Percentiles rank a stretch among this genome's conserved stretches.
Evolutionary conservation across 2,329 filamentous ascomycete species (phyloP).

Genomic region (Paraphaeosphaeria minitans): DNA sequence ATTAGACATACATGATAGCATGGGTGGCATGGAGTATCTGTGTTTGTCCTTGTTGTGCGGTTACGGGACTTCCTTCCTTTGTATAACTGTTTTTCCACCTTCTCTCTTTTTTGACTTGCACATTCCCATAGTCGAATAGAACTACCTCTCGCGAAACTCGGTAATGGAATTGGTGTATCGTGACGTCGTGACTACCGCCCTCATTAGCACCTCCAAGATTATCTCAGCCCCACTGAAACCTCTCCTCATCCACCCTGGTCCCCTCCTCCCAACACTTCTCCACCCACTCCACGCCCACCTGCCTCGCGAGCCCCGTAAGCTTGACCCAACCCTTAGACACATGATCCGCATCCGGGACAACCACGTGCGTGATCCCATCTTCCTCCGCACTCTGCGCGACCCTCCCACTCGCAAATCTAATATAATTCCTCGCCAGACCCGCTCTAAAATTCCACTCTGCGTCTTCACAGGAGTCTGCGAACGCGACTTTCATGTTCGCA

Average conservation of each 20-base stretch:
- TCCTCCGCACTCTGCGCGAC: background rate
- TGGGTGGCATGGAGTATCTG: too few relatives aligned
- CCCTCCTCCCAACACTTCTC: slow-evolving; percentile 78
- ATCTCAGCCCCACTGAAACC: slow-evolving; percentile 41
- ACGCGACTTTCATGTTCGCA: slow-evolving; percentile 27
- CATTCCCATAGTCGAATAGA: background rate
- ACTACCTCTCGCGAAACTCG: background rate
- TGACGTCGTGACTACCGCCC: background rate
- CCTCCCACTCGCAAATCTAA: slow-evolving; percentile 72
- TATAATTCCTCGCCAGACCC: slow-evolving; percentile 60
- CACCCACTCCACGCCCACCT: slow-evolving; percentile 76
- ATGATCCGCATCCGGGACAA: slow-evolving; percentile 59
- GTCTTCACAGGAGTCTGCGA: slow-evolving; percentile 10
- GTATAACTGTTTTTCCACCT: too few relatives aligned
- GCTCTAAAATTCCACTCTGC: slow-evolving; percentile 33
- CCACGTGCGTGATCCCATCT: slow-evolving; percentile 48
- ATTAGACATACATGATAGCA: too few relatives aligned
- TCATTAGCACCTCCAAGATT: background rate
- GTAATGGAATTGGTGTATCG: background rate
- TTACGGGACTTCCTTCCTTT: too few relatives aligned
- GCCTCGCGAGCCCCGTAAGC: slow-evolving; percentile 62
- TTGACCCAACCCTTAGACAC: slow-evolving; percentile 50
- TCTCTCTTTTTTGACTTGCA: background rate
- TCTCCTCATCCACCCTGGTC: slow-evolving; percentile 75
- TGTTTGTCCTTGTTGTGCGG: too few relatives aligned